phyloP scores from a whole-genome alignment of 345 rosid species.

The Eucalyptus tenuipes region DNA sequence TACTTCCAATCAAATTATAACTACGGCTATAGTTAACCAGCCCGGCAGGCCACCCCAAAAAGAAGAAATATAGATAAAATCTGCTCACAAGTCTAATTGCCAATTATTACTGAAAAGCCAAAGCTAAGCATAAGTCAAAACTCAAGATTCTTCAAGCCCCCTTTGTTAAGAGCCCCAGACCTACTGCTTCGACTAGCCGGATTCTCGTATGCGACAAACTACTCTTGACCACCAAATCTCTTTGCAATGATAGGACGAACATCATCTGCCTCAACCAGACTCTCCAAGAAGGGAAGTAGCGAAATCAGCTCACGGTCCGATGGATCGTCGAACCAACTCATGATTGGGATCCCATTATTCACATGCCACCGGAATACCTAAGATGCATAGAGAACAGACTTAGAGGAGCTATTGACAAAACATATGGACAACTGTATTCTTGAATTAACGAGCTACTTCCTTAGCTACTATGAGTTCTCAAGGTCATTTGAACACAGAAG shows the following conservation, averaged over 20 bases:
- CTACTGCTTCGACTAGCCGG: not conserved
- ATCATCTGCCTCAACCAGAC: constrained; percentile 71
- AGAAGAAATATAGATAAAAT: not conserved
- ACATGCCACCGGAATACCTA: constrained; percentile 62
- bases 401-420: constrained; percentile 16
- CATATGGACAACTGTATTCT: not conserved
- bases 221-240: constrained; percentile 72
- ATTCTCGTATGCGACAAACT: not conserved
- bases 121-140: not conserved
- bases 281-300: constrained; percentile 89
- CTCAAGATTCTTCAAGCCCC: not conserved
- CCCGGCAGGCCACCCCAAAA: not conserved
- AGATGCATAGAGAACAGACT: constrained; percentile 19
- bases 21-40: not conserved
- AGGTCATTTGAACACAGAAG: no score
- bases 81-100: not conserved
- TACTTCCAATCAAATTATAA: not conserved
- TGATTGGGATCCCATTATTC: constrained; percentile 91
- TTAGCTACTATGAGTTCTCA: not conserved
- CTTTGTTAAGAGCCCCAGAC: not conserved
- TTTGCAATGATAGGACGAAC: constrained; percentile 87
- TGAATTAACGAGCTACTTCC: not conserved
- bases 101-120: not conserved
- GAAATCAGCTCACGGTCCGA: constrained; percentile 71
- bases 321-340: constrained; percentile 94